Percentiles rank a stretch among this genome's conserved stretches.
phyloP scores from a whole-genome alignment of 192 early-diverging fungal species.

The Backusella westeae region DNA sequence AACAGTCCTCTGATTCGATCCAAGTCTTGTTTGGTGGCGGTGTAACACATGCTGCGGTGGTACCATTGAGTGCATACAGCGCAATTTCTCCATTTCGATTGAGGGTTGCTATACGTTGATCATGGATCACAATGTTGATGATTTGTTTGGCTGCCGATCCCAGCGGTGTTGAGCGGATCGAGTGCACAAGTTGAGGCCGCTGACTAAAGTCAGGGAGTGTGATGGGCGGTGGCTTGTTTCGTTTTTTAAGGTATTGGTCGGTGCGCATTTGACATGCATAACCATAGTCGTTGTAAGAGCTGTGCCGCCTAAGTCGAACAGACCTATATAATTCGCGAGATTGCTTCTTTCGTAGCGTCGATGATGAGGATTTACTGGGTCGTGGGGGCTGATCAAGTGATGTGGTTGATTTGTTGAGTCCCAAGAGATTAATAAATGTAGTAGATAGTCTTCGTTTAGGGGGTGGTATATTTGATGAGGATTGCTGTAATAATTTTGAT shows the following conservation, averaged over 20 bases:
- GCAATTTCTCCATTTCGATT: slow-evolving; percentile 35
- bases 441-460: not conserved
- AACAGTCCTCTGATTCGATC: slow-evolving; percentile 16
- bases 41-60: slow-evolving; percentile 10
- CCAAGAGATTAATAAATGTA: slow-evolving; percentile 7
- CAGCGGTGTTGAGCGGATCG: slow-evolving; percentile 21
- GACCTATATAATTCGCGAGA: slow-evolving; percentile 3
- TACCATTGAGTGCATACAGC: slow-evolving; percentile 21
- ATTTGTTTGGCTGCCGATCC: slow-evolving; percentile 11
- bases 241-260: slow-evolving; percentile 25
- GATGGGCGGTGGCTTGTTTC: not conserved
- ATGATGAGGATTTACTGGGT: not conserved
- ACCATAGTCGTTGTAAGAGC: slow-evolving; percentile 38
- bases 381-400: not conserved
- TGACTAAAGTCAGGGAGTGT: slow-evolving; percentile 4
- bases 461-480: not conserved
- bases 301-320: slow-evolving; percentile 21
- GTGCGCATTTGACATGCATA: slow-evolving; percentile 32
- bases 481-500: not conserved
- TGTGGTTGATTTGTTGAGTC: not conserved
- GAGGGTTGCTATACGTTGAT: slow-evolving; percentile 19
- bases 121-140: slow-evolving; percentile 17
- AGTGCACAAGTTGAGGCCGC: slow-evolving; percentile 6
- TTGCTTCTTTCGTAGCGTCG: not conserved
- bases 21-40: not conserved